Conservation (phyloP, 306 rosid species). For the Cyclanthera cordifolia region DNA sequence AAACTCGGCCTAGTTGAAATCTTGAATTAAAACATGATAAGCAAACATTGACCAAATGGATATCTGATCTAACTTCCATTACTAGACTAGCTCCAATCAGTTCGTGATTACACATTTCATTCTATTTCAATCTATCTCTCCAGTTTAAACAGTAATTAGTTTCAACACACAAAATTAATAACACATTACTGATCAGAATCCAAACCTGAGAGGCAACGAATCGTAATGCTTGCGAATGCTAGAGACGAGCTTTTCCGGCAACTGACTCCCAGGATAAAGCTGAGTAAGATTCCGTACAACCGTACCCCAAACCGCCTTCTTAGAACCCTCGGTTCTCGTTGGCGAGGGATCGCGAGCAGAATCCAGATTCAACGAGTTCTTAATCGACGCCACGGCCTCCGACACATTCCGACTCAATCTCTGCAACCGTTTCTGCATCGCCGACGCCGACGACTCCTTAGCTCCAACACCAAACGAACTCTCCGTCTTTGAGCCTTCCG, state of each 20-base stretch:
- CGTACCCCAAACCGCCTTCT: constrained; percentile 69
- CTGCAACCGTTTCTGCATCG: constrained; percentile 64
- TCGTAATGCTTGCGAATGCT: constrained; percentile 80
- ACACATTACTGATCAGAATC: constrained; percentile 4
- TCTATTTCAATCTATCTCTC: background rate
- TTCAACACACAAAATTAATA: background rate
- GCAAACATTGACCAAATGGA: background rate
- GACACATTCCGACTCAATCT: constrained; percentile 62
- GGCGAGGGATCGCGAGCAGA: constrained; percentile 31
- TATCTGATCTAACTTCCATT: background rate
- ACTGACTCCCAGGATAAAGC: constrained; percentile 81
- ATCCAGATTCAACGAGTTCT: constrained; percentile 67
- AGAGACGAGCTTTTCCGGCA: constrained; percentile 81
- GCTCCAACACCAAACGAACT: constrained; percentile 16
- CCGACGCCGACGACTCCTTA: constrained; percentile 52
- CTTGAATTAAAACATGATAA: background rate
- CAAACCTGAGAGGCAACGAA: constrained; percentile 77
- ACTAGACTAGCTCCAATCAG: background rate
- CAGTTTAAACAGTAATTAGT: background rate
- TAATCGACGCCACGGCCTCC: constrained; percentile 60
- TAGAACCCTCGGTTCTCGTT: constrained; percentile 33
- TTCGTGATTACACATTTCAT: background rate
- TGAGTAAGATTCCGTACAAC: constrained; percentile 66
- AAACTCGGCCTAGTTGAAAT: background rate
- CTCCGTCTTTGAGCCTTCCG: constrained; percentile 39